These are phyloP conservation scores for Apiospora malaysiana DNA, from an alignment of 2,329 filamentous ascomycete genomes.

Conservation along the genomic window DNA sequence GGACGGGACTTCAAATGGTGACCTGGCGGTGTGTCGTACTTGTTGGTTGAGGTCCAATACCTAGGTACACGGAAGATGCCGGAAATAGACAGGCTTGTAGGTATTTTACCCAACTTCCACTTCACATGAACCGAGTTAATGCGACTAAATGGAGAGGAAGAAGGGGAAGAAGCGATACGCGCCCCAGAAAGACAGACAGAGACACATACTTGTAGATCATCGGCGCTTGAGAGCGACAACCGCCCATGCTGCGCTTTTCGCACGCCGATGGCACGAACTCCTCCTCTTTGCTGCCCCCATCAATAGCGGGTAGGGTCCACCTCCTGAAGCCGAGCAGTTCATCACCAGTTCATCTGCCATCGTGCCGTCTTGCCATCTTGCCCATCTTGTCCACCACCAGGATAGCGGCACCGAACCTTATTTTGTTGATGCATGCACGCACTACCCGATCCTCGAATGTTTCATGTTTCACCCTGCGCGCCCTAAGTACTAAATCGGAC, in stretches of 20 bases:
- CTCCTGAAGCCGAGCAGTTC: slow-evolving; percentile 8
- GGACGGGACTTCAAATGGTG: not conserved
- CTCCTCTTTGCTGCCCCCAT: slow-evolving; percentile 1
- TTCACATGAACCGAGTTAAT: not conserved
- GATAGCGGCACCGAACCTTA: slow-evolving; percentile 7
- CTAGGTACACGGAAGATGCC: not conserved
- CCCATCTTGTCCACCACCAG: not conserved
- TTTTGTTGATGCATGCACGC: not conserved
- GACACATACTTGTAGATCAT: not conserved
- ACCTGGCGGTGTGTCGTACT: not conserved
- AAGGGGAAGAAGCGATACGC: not conserved
- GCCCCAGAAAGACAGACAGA: not conserved
- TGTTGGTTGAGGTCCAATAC: not conserved
- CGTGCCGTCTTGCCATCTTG: not conserved
- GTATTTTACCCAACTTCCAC: slow-evolving; percentile 2
- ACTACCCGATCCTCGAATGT: not conserved
- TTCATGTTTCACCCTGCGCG: slow-evolving; percentile 15
- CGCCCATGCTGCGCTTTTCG: not conserved
- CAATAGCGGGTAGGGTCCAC: slow-evolving; percentile 1
- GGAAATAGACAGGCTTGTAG: not conserved
- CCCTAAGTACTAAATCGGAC: not conserved
- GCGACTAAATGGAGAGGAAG: not conserved
- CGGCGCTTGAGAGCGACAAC: slow-evolving; percentile 5
- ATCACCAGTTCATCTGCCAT: slow-evolving; percentile 12
- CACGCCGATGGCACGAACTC: not conserved